A percentile compares a stretch with the other conserved stretches of the same genome.
Evolutionary conservation across 2,329 filamentous ascomycete species (phyloP).

Genomic region (Neonectria hederae): DNA sequence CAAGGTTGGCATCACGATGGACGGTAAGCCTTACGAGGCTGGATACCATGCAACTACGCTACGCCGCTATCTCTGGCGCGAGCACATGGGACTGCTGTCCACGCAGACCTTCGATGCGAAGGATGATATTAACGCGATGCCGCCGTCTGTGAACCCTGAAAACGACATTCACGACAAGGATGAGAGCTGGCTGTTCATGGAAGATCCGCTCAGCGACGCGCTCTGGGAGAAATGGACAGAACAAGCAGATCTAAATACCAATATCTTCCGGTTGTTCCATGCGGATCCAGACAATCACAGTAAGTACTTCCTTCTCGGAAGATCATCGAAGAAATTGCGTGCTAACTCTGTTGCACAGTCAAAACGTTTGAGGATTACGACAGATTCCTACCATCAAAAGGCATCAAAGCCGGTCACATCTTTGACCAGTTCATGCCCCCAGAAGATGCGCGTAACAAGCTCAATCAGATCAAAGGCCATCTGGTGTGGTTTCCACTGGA

Average conservation of each 20-base stretch:
- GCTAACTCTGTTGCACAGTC: conserved; percentile 58
- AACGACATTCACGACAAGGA: conserved; percentile 72
- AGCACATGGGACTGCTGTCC: conserved; percentile 84
- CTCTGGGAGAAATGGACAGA: conserved; percentile 76
- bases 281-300: conserved; percentile 89
- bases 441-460: conserved; percentile 75
- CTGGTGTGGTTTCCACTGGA: conserved; percentile 95
- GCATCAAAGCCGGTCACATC: conserved; percentile 84
- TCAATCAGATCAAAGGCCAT: conserved; percentile 86
- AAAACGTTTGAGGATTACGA: conserved; percentile 93
- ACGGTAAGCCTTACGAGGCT: conserved; percentile 78
- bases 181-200: conserved; percentile 71
- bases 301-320: conserved; percentile 56
- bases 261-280: conserved; percentile 82
- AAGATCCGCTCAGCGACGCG: conserved; percentile 74
- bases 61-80: conserved; percentile 85
- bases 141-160: conserved; percentile 71
- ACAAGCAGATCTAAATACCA: conserved; percentile 73
- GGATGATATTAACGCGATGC: conserved; percentile 77
- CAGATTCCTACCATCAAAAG: conserved; percentile 74
- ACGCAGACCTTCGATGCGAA: conserved; percentile 75
- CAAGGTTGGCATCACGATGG: conserved; percentile 76
- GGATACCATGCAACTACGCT: conserved; percentile 85
- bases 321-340: too few relatives aligned
- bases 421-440: conserved; percentile 82